Percentiles rank a stretch among this genome's conserved stretches.
Conservation (phyloP, 257 asterid genomes). For the Linderniella brevidens region DNA sequence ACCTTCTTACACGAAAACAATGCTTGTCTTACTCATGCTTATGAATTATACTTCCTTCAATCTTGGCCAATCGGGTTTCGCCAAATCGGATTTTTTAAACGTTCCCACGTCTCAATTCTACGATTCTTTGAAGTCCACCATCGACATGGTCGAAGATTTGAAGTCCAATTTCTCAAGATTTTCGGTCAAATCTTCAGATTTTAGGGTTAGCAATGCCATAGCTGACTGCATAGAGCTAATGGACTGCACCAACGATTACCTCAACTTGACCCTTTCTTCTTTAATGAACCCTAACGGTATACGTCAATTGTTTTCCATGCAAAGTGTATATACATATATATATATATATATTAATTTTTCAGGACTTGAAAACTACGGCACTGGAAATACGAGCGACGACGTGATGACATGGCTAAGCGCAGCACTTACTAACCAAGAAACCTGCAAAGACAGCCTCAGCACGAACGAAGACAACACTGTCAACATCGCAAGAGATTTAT, state of each 20-base stretch:
- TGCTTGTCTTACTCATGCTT: no score
- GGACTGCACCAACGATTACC: constrained; percentile 39
- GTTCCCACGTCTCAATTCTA: no score
- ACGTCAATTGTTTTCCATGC: no score
- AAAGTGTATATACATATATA: no score
- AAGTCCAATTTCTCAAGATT: constrained; percentile 27
- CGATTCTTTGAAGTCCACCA: no score
- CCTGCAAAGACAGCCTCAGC: constrained; percentile 39
- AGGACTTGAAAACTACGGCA: constrained; percentile 10
- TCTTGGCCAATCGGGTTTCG: no score
- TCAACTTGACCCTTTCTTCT: constrained; percentile 29
- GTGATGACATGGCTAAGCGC: constrained; percentile 46
- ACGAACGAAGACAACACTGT: constrained; percentile 31
- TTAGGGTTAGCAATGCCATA: constrained; percentile 25
- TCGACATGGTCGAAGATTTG: constrained; percentile 24
- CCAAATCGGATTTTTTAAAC: no score
- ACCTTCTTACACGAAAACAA: no score
- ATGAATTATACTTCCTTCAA: no score
- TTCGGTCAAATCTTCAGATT: constrained; percentile 20
- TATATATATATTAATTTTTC: no score
- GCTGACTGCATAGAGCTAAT: constrained; percentile 54
- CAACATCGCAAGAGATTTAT: constrained; percentile 25
- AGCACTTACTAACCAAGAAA: constrained; percentile 34
- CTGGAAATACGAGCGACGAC: constrained; percentile 27
- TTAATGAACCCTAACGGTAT: constrained; percentile 15